Percentiles rank a stretch among this genome's conserved stretches.
These are phyloP conservation scores for Plantago coronopus DNA, from an alignment of 305 asterid genomes.

Conservation along the genomic window DNA sequence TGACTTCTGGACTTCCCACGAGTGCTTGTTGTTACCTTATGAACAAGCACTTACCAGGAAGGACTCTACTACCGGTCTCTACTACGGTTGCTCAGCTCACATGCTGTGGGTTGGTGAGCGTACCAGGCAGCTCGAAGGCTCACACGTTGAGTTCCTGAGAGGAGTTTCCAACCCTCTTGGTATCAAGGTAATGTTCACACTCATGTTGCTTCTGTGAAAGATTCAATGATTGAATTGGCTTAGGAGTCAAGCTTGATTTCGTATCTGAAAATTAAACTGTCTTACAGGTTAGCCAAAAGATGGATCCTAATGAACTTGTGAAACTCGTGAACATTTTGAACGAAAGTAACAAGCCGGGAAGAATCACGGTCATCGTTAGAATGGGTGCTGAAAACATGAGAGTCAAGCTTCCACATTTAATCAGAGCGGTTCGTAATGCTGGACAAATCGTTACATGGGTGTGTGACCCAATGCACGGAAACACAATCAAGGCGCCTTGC, in stretches of 20 bases:
- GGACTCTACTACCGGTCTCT: conserved; percentile 21
- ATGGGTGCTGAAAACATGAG: conserved; percentile 26
- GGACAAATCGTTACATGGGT: conserved; percentile 24
- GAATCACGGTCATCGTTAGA: conserved; percentile 16
- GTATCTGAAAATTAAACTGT: not conserved
- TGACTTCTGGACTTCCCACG: conserved; percentile 23
- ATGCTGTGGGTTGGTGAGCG: conserved; percentile 25
- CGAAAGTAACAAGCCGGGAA: conserved; percentile 18
- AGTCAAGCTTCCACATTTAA: conserved; percentile 20
- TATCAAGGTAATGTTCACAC: conserved; percentile 15
- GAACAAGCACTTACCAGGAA: conserved; percentile 22
- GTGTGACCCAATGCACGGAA: conserved; percentile 23
- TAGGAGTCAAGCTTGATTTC: not conserved
- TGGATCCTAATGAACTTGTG: conserved; percentile 23
- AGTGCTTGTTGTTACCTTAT: conserved; percentile 23
- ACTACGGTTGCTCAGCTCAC: conserved; percentile 25
- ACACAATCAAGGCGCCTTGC: conserved; percentile 21
- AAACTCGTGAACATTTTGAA: conserved; percentile 21
- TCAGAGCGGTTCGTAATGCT: conserved; percentile 19
- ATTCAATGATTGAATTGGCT: not conserved
- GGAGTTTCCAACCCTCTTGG: conserved; percentile 23
- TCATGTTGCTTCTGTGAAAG: not conserved
- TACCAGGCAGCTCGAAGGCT: conserved; percentile 20
- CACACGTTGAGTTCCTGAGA: conserved; percentile 22
- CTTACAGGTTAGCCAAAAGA: conserved; percentile 22